phyloP scores from a whole-genome alignment of 495 filamentous ascomycete genomes.

The Cladorrhinum samala region DNA sequence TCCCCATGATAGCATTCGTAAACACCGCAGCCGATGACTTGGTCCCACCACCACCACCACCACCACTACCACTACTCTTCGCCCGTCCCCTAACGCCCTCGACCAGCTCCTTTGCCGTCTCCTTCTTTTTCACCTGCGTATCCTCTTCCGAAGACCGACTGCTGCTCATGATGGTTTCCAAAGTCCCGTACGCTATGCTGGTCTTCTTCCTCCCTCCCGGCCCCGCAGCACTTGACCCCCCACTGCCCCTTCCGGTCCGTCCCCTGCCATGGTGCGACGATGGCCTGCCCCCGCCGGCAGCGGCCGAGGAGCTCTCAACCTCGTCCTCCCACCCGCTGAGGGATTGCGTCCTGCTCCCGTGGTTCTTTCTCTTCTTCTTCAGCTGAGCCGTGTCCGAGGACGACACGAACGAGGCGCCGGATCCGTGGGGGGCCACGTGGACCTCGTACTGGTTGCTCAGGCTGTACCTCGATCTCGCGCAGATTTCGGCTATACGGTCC shows the following conservation, averaged over 20 bases:
- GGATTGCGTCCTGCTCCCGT: no score
- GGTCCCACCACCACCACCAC: neutral
- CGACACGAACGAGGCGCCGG: conserved; percentile 33
- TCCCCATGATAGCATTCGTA: conserved; percentile 42
- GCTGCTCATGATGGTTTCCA: conserved; percentile 53
- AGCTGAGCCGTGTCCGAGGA: conserved; percentile 7
- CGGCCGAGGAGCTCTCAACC: no score
- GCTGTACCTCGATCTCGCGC: conserved; percentile 48
- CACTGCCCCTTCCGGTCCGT: neutral
- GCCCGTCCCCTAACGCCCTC: conserved; percentile 44
- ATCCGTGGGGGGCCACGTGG: conserved; percentile 51
- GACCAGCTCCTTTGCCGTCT: conserved; percentile 42
- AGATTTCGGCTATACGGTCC: conserved; percentile 54
- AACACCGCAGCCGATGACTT: conserved; percentile 29
- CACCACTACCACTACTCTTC: conserved; percentile 22
- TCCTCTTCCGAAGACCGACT: conserved; percentile 52
- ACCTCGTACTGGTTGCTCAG: conserved; percentile 55
- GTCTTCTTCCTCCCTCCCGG: conserved; percentile 19
- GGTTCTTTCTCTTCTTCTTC: conserved; percentile 19
- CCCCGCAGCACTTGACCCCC: conserved; percentile 4
- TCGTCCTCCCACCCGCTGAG: no score
- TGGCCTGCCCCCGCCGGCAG: no score
- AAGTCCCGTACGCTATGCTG: conserved; percentile 45
- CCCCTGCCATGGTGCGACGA: no score
- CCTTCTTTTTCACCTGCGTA: conserved; percentile 35